Evolutionary conservation across 1,284 basidiomycete species (phyloP).

Genomic region (Trichosporon sp.): DNA sequence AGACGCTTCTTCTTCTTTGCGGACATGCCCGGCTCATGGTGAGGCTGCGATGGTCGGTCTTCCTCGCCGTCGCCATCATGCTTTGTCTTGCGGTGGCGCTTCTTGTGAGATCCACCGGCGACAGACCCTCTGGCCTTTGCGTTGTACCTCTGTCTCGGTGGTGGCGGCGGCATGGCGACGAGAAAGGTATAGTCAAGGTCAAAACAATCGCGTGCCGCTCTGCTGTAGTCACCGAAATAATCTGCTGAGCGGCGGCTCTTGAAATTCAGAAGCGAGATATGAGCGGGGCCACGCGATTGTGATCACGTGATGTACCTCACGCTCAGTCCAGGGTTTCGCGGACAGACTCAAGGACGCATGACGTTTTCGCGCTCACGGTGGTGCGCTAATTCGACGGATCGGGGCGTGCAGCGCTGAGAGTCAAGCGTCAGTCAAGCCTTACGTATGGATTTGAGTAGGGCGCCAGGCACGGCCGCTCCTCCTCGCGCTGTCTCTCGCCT

Average conservation of each 20-base stretch:
- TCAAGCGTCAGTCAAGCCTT: too few species aligned
- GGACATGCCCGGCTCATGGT: slow-evolving; percentile 37
- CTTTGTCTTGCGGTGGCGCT: slow-evolving; percentile 31
- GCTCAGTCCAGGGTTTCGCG: neutral
- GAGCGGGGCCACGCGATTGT: neutral
- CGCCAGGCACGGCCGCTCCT: too few species aligned
- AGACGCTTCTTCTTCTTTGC: slow-evolving; percentile 48
- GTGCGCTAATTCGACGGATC: neutral
- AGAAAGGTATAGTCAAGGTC: neutral
- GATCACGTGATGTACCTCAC: neutral
- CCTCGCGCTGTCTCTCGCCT: too few species aligned
- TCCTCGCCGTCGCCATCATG: slow-evolving; percentile 34
- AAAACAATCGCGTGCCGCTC: neutral
- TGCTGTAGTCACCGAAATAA: slow-evolving; percentile 9
- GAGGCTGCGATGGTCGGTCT: slow-evolving; percentile 42
- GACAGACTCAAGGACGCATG: neutral
- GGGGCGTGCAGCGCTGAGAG: too few species aligned
- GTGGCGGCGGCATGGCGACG: slow-evolving; percentile 33
- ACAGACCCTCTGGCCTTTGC: slow-evolving; percentile 44
- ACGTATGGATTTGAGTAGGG: too few species aligned
- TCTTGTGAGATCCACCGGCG: slow-evolving; percentile 44
- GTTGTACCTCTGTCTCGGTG: slow-evolving; percentile 43
- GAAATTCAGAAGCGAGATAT: neutral
- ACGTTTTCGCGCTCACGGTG: neutral
- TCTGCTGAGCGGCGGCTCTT: neutral